Conservation (phyloP, 129 eudicot species). For the Flaveria bidentis region DNA sequence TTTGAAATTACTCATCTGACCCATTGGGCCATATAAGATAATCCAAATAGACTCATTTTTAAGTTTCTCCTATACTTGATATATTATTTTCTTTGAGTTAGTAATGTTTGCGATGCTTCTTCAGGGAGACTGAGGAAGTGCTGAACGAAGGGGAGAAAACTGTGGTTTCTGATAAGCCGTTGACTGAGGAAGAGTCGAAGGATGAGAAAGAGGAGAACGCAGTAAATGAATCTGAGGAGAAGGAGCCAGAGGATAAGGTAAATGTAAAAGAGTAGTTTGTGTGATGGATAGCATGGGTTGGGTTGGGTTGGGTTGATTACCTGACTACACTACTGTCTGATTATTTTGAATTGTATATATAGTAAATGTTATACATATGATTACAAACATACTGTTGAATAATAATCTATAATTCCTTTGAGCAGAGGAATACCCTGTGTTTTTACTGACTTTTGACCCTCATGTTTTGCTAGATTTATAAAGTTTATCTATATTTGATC, state of each 20-base stretch:
- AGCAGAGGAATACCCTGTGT: neutral
- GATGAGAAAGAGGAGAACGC: conserved; percentile 63
- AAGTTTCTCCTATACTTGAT: neutral
- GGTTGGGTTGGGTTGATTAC: neutral
- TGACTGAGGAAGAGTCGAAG: conserved; percentile 50
- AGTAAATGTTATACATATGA: neutral
- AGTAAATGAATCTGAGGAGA: conserved; percentile 63
- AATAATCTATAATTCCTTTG: neutral
- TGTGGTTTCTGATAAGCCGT: conserved; percentile 53
- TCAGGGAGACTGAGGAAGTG: conserved; percentile 66
- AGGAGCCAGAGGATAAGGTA: conserved; percentile 85
- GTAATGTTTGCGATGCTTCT: neutral
- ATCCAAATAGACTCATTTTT: neutral
- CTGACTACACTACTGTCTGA: neutral
- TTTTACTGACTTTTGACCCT: neutral
- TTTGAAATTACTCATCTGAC: neutral
- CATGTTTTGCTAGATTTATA: neutral
- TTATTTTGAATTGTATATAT: neutral
- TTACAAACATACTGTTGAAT: neutral
- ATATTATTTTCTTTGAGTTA: neutral
- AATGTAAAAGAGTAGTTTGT: neutral
- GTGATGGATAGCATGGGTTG: neutral
- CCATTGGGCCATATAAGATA: neutral
- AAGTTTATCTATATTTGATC: neutral
- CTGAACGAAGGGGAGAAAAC: conserved; percentile 60